A percentile compares a stretch with the other conserved stretches of the same genome.
phyloP scores from a whole-genome alignment of 805 yeast species.

The Isabelozyma heimii region DNA sequence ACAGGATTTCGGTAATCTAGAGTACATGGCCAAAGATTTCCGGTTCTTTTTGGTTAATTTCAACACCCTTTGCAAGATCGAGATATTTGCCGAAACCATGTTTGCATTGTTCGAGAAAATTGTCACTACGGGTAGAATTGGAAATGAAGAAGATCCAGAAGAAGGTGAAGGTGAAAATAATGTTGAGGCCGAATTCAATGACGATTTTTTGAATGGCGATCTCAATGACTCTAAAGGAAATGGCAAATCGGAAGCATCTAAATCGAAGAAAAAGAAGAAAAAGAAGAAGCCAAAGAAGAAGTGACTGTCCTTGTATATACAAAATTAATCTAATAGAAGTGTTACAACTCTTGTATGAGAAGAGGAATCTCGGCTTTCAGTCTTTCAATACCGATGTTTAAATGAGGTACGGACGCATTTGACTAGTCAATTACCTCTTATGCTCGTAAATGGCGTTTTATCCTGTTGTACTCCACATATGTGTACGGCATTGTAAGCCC shows the following conservation, averaged over 20 bases:
- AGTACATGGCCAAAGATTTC: constrained; percentile 16
- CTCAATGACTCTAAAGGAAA: constrained; percentile 6
- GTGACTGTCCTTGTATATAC: too few relatives aligned
- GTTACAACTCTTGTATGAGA: too few relatives aligned
- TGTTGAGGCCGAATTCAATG: constrained; percentile 26
- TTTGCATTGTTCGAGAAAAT: constrained; percentile 21
- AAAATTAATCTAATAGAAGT: too few relatives aligned
- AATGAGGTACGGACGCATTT: too few relatives aligned
- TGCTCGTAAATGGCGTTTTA: too few relatives aligned
- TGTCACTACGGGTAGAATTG: constrained; percentile 9
- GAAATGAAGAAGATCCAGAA: constrained; percentile 4
- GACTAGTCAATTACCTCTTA: too few relatives aligned
- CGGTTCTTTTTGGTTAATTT: constrained; percentile 23
- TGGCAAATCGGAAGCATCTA: neutral
- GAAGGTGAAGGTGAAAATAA: constrained; percentile 3
- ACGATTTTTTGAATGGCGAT: constrained; percentile 26
- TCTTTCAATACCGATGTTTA: too few relatives aligned
- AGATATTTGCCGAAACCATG: constrained; percentile 23
- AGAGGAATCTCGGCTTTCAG: too few relatives aligned
- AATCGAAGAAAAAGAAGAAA: constrained; percentile 23
- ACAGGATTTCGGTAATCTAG: constrained; percentile 2
- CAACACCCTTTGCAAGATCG: constrained; percentile 29
- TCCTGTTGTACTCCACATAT: too few relatives aligned
- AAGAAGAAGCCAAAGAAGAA: constrained; percentile 26
- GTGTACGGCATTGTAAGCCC: too few relatives aligned